Percentiles rank a stretch among this genome's conserved stretches.
phyloP scores from a whole-genome alignment of 2,329 filamentous ascomycete species.

The Colletotrichum noveboracense region DNA sequence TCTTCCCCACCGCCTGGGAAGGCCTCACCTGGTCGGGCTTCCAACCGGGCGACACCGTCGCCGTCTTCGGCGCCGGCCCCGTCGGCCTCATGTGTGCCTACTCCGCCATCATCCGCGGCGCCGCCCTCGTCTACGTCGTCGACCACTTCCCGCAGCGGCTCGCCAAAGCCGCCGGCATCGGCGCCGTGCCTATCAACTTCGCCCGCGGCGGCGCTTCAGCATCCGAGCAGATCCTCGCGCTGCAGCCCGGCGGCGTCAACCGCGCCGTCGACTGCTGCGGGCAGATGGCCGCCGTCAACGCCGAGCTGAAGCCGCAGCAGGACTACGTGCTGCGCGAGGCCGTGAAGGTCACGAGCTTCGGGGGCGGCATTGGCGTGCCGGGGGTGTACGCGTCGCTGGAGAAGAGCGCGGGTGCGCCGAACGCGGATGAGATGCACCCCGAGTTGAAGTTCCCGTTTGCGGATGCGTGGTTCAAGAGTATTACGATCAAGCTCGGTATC shows the following conservation, averaged over 20 bases:
- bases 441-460: constrained; percentile 24
- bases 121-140: constrained; percentile 24
- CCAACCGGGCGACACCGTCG: constrained; percentile 63
- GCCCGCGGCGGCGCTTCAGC: constrained; percentile 5
- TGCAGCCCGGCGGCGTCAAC: constrained; percentile 22
- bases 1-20: constrained; percentile 60
- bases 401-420: constrained; percentile 21
- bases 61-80: constrained; percentile 68
- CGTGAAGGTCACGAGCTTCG: constrained; percentile 15
- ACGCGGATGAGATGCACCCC: not conserved
- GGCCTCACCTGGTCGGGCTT: constrained; percentile 63
- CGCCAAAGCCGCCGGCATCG: constrained; percentile 24
- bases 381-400: constrained; percentile 23
- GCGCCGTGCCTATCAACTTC: constrained; percentile 27
- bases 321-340: constrained; percentile 24
- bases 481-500: constrained; percentile 14
- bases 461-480: constrained; percentile 22
- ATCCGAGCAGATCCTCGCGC: constrained; percentile 24
- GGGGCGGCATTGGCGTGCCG: constrained; percentile 27
- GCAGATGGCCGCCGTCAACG: constrained; percentile 22
- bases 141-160: constrained; percentile 28
- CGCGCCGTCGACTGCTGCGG: constrained; percentile 28
- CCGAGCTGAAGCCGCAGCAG: constrained; percentile 20
- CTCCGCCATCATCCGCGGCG: constrained; percentile 30
- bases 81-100: constrained; percentile 62